phyloP scores from a whole-genome alignment of 192 early-diverging fungal genomes.

The Funneliformis geosporum region DNA sequence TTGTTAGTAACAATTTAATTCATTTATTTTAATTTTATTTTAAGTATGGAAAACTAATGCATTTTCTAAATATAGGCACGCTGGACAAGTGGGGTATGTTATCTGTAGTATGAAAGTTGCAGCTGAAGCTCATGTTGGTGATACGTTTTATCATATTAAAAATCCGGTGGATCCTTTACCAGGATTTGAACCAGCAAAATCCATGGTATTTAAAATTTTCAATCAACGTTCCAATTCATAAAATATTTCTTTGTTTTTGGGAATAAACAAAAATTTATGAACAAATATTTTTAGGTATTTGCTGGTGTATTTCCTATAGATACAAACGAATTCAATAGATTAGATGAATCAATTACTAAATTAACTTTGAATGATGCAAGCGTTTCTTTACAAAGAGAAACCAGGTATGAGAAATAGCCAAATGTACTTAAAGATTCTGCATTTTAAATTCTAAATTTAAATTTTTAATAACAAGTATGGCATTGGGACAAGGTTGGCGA shows the following conservation, averaged over 20 bases:
- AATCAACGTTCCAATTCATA: too few species aligned
- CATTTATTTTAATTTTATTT: constrained; percentile 2
- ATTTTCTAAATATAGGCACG: constrained; percentile 43
- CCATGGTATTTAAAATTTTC: constrained; percentile 63
- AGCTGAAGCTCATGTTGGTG: constrained; percentile 91
- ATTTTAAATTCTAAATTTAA: background rate
- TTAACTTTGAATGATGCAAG: constrained; percentile 95
- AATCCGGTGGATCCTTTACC: constrained; percentile 72
- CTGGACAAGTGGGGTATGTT: constrained; percentile 90
- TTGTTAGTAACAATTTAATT: constrained; percentile 41
- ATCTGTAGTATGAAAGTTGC: constrained; percentile 91
- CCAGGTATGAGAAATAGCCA: constrained; percentile 40
- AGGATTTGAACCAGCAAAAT: constrained; percentile 93
- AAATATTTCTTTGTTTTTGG: background rate
- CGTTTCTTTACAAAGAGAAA: constrained; percentile 85
- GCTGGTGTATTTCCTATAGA: constrained; percentile 93
- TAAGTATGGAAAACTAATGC: background rate
- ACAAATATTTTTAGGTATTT: constrained; percentile 58
- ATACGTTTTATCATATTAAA: constrained; percentile 84
- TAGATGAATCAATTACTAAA: constrained; percentile 90
- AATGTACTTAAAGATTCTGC: background rate
- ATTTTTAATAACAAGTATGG: constrained; percentile 47
- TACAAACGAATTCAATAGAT: constrained; percentile 79
- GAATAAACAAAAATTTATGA: background rate
- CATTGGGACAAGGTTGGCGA: constrained; percentile 94